phyloP scores from a whole-genome alignment of 345 rosid species.

The Ricinus communis region DNA sequence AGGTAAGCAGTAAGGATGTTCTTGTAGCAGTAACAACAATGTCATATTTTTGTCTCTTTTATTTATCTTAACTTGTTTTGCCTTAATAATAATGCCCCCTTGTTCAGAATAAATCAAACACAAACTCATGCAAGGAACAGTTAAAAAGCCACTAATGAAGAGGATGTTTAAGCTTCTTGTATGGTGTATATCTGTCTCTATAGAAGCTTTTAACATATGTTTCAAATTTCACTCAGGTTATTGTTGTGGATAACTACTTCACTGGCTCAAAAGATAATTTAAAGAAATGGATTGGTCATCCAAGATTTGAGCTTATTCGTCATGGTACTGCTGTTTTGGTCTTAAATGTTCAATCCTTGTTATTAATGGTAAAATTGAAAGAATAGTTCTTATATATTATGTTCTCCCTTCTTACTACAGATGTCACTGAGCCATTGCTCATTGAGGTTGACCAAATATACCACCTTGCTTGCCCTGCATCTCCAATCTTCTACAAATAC shows the following conservation, averaged over 20 bases:
- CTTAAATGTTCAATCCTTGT: not conserved
- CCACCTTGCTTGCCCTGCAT: slow-evolving; percentile 97
- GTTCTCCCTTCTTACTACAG: slow-evolving; percentile 31
- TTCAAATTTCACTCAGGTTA: slow-evolving; percentile 43
- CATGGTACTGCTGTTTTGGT: slow-evolving; percentile 54
- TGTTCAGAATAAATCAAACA: not conserved
- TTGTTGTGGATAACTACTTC: slow-evolving; percentile 86
- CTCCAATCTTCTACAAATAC: slow-evolving; percentile 95
- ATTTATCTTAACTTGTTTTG: not conserved
- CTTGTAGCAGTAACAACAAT: not conserved
- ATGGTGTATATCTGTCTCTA: not conserved
- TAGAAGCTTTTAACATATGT: not conserved
- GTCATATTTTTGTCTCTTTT: not conserved
- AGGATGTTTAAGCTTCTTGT: not conserved
- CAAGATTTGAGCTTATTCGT: slow-evolving; percentile 94
- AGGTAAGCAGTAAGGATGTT: slow-evolving; percentile 8
- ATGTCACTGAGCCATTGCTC: slow-evolving; percentile 89
- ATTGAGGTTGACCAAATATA: slow-evolving; percentile 89
- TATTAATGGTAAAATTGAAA: not conserved
- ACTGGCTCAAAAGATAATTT: slow-evolving; percentile 93
- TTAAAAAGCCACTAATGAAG: too few relatives aligned
- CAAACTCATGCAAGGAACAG: too few relatives aligned
- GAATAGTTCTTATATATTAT: not conserved
- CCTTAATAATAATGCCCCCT: not conserved
- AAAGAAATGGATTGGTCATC: slow-evolving; percentile 92